Conservation (phyloP, 495 filamentous ascomycete species). For the Pyrenula aspistea region DNA sequence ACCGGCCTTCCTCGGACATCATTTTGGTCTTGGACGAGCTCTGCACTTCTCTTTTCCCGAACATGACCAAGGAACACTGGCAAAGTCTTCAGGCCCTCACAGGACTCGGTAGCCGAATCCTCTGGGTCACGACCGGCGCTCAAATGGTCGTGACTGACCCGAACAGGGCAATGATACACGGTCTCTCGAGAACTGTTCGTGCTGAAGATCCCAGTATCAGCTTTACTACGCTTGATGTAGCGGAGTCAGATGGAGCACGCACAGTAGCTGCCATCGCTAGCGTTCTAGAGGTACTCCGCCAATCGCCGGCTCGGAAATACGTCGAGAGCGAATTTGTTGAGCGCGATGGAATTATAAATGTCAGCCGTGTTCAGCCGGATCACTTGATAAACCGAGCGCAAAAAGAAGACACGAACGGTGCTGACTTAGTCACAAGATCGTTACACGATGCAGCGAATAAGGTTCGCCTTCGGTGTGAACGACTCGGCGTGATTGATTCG, state of each 20-base stretch:
- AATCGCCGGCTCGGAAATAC: neutral
- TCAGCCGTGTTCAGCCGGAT: too few species aligned
- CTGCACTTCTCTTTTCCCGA: constrained; percentile 5
- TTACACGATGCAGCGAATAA: too few species aligned
- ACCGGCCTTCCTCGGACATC: too few species aligned
- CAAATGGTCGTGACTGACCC: constrained; percentile 18
- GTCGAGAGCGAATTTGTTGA: constrained; percentile 20
- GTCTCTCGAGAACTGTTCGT: constrained; percentile 16
- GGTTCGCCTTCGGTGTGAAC: too few species aligned
- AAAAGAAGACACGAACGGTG: too few species aligned
- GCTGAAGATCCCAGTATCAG: constrained; percentile 13
- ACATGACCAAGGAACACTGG: constrained; percentile 9
- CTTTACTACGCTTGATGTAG: constrained; percentile 22
- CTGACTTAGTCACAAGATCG: too few species aligned
- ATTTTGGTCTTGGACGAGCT: constrained; percentile 17
- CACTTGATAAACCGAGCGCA: too few species aligned
- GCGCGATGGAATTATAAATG: constrained; percentile 14
- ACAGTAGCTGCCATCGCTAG: constrained; percentile 9
- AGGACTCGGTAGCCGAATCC: constrained; percentile 3
- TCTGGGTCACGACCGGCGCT: constrained; percentile 24
- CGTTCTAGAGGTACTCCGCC: constrained; percentile 4
- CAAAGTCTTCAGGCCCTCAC: constrained; percentile 10
- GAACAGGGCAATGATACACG: constrained; percentile 13
- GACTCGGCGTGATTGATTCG: constrained; percentile 10
- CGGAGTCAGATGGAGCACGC: constrained; percentile 3